phyloP scores from a whole-genome alignment of 441 rosid species.

The Mallotus repandus region DNA sequence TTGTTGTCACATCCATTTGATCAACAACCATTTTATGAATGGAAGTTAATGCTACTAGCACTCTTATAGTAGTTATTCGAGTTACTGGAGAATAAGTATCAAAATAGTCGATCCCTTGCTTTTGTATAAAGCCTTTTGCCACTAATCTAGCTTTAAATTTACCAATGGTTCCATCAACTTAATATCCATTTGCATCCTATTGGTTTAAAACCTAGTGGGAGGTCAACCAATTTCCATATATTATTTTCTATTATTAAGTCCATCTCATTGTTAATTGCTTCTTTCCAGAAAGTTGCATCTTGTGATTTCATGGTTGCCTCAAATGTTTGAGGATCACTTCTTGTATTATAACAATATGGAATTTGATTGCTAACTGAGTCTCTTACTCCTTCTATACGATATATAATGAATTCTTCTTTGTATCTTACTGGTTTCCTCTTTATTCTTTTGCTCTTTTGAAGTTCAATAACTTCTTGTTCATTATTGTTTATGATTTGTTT shows the following conservation, averaged over 20 bases:
- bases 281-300: slow-evolving; percentile 4
- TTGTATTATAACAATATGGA: background rate
- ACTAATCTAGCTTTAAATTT: background rate
- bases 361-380: background rate
- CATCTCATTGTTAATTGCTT: slow-evolving; percentile 5
- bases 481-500: background rate
- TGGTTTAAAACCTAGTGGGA: background rate
- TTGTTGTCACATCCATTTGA: slow-evolving; percentile 6
- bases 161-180: background rate
- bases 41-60: background rate
- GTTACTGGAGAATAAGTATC: background rate
- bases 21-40: slow-evolving; percentile 5
- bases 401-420: background rate
- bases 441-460: background rate
- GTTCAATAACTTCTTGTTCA: background rate
- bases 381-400: background rate
- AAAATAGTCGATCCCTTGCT: background rate
- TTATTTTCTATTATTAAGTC: background rate
- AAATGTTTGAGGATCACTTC: background rate
- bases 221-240: background rate
- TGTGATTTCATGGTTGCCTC: background rate
- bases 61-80: slow-evolving; percentile 4
- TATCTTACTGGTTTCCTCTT: background rate
- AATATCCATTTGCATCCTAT: background rate
- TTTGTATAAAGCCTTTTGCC: background rate